Evolutionary conservation across 306 rosid species (phyloP).

Genomic region (Cajanus cajan): DNA sequence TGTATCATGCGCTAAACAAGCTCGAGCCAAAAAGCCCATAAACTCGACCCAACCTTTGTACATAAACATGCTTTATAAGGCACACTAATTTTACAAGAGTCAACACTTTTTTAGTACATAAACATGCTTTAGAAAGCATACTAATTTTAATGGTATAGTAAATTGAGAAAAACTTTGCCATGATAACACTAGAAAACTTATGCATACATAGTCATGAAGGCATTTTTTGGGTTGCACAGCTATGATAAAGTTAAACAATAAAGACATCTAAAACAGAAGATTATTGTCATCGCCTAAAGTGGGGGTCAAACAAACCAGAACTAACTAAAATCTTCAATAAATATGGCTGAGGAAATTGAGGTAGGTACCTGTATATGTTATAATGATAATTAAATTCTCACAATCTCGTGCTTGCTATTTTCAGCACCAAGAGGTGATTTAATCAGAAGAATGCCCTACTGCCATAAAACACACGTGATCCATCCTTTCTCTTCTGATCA

Average conservation of each 20-base stretch:
- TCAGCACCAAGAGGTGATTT: conserved; percentile 33
- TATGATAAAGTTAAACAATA: neutral
- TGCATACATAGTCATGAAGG: neutral
- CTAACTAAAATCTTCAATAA: conserved; percentile 12
- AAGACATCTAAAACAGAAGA: conserved; percentile 5
- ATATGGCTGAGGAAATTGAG: conserved; percentile 28
- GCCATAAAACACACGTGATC: conserved; percentile 81
- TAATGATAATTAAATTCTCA: conserved; percentile 10
- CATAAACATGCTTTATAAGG: too few relatives aligned
- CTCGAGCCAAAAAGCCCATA: too few relatives aligned
- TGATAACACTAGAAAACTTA: conserved; percentile 19
- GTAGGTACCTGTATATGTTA: conserved; percentile 15
- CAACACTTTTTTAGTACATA: neutral
- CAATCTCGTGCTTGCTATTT: conserved; percentile 12
- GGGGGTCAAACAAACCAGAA: conserved; percentile 8
- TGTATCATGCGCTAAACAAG: too few relatives aligned
- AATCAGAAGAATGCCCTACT: conserved; percentile 76
- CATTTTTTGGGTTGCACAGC: neutral
- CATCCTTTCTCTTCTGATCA: conserved; percentile 71
- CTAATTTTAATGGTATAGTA: conserved; percentile 19
- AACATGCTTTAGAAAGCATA: neutral
- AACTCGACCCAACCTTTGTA: too few relatives aligned
- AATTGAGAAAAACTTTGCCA: conserved; percentile 7
- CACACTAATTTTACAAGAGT: neutral
- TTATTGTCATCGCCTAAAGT: neutral